phyloP scores from a whole-genome alignment of 768 basidiomycete species.

The Mycena vulgaris region DNA sequence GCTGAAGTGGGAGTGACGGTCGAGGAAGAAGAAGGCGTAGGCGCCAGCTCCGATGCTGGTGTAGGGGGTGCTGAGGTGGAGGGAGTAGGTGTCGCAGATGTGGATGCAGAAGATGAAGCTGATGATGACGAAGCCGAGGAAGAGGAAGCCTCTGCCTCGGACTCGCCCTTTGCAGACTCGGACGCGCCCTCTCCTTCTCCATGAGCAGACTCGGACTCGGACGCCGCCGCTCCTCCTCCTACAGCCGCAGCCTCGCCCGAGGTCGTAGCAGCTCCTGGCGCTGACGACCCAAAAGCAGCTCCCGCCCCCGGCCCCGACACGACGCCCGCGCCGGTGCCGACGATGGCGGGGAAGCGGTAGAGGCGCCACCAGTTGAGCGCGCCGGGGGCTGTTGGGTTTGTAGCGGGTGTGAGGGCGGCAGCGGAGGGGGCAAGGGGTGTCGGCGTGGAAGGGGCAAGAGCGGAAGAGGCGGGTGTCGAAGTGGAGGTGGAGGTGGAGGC shows the following conservation, averaged over 20 bases:
- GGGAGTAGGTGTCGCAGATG: not conserved
- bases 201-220: too few species aligned
- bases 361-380: constrained; percentile 87
- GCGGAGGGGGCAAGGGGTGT: not conserved
- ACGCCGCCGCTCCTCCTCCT: not conserved
- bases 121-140: too few species aligned
- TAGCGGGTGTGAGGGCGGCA: not conserved
- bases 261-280: not conserved
- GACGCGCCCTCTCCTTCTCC: too few species aligned
- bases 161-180: too few species aligned
- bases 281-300: not conserved
- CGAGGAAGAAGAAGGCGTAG: too few species aligned
- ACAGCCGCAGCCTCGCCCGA: not conserved
- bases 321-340: constrained; percentile 4
- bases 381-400: constrained; percentile 2
- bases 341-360: constrained; percentile 85
- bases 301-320: constrained; percentile 3
- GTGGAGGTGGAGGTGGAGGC: too few species aligned
- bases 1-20: not conserved
- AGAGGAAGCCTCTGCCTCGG: too few species aligned
- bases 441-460: not conserved
- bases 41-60: too few species aligned
- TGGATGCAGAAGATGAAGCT: not conserved
- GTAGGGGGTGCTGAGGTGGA: not conserved
- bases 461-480: too few species aligned